Percentiles rank a stretch among this genome's conserved stretches.
Conservation (phyloP, 1,139 yeast genomes). For the Yamadazyma jaroonii region DNA sequence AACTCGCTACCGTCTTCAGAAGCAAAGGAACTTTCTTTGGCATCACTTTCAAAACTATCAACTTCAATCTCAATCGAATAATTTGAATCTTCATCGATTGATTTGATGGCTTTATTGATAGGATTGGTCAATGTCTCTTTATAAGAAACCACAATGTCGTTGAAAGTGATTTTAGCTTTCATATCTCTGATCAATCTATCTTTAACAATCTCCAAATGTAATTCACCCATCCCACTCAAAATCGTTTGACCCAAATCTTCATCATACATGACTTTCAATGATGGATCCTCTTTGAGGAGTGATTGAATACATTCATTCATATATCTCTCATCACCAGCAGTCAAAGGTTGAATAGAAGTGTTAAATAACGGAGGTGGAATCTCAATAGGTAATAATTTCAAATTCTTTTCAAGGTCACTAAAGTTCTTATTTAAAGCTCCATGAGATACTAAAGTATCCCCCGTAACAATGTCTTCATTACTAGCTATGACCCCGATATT, state of each 20-base stretch:
- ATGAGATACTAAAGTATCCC: conserved; percentile 79
- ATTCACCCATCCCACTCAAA: conserved; percentile 93
- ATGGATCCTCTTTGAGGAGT: conserved; percentile 67
- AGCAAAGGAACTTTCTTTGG: conserved; percentile 30
- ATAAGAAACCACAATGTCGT: conserved; percentile 84
- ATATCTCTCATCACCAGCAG: conserved; percentile 73
- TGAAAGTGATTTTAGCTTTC: conserved; percentile 77
- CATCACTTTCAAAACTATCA: conserved; percentile 51
- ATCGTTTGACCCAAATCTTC: conserved; percentile 88
- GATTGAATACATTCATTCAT: conserved; percentile 67
- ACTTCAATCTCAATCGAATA: conserved; percentile 40
- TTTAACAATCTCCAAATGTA: conserved; percentile 84
- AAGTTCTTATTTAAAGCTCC: conserved; percentile 45
- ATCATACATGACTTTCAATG: conserved; percentile 42
- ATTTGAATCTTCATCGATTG: conserved; percentile 14
- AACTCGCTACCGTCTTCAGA: conserved; percentile 40
- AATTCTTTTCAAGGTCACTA: conserved; percentile 44
- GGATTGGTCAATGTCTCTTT: conserved; percentile 62
- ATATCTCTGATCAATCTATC: conserved; percentile 76
- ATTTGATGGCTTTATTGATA: conserved; percentile 6
- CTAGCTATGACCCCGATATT: conserved; percentile 90
- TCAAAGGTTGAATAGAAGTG: conserved; percentile 76
- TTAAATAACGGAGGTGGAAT: conserved; percentile 94
- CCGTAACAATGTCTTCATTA: conserved; percentile 71
- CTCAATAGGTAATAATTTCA: conserved; percentile 69